phyloP scores from a whole-genome alignment of 1,139 yeast species.

The Suhomyces atakaporum region DNA sequence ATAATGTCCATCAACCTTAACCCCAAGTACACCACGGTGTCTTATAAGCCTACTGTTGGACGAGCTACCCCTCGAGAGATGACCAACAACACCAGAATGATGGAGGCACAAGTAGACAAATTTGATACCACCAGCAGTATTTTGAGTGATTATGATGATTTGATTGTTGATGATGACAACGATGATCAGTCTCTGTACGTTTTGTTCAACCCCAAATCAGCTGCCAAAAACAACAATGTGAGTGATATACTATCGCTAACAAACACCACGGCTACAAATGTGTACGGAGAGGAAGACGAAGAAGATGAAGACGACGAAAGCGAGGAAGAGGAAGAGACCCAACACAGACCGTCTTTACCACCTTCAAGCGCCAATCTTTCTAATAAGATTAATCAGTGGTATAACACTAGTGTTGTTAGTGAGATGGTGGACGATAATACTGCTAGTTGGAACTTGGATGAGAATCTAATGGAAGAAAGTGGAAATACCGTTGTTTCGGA shows the following conservation, averaged over 20 bases:
- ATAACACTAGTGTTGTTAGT: constrained; percentile 16
- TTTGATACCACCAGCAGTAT: constrained; percentile 21
- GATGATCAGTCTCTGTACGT: constrained; percentile 47
- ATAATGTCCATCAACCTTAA: constrained; percentile 12
- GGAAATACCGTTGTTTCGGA: constrained; percentile 1
- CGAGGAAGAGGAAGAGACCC: constrained; percentile 21
- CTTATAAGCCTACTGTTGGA: constrained; percentile 8
- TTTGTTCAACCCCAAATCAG: constrained; percentile 38
- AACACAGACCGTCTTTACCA: not conserved
- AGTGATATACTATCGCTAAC: constrained; percentile 46
- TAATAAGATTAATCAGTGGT: constrained; percentile 29
- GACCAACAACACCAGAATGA: constrained; percentile 7
- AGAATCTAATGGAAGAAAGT: constrained; percentile 23
- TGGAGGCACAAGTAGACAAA: constrained; percentile 8
- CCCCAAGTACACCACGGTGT: constrained; percentile 11
- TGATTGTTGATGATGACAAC: constrained; percentile 12
- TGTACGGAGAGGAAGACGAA: constrained; percentile 14
- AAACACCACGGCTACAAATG: constrained; percentile 23
- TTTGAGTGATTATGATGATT: constrained; percentile 24
- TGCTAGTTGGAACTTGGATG: constrained; percentile 51
- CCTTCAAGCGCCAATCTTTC: constrained; percentile 16
- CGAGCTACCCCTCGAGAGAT: constrained; percentile 1
- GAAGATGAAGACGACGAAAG: constrained; percentile 21
- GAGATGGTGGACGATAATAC: constrained; percentile 40
- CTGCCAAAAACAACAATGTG: constrained; percentile 17